phyloP scores from a whole-genome alignment of 2,329 filamentous ascomycete species.

The Penicillium sp. region DNA sequence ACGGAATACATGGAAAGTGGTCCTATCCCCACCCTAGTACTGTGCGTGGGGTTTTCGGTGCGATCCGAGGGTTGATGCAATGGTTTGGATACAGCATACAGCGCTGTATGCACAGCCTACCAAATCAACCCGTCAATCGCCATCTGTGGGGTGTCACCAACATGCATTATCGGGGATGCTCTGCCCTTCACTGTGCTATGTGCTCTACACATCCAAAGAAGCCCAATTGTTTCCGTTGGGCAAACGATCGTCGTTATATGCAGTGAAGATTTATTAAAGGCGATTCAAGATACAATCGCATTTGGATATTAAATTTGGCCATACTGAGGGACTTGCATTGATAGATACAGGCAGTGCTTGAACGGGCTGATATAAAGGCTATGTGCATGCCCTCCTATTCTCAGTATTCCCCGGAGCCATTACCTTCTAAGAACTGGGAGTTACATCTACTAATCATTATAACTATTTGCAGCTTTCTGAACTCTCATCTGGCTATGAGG shows the following conservation, averaged over 20 bases:
- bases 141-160: not conserved
- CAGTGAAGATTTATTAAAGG: not conserved
- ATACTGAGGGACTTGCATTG: too few relatives aligned
- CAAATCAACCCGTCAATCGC: not conserved
- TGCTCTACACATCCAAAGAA: not conserved
- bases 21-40: not conserved
- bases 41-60: not conserved
- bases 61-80: not conserved
- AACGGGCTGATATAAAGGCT: too few relatives aligned
- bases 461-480: too few relatives aligned
- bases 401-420: too few relatives aligned
- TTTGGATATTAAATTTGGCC: not conserved
- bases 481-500: too few relatives aligned
- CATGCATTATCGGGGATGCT: not conserved
- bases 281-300: not conserved
- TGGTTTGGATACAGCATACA: not conserved
- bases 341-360: not conserved
- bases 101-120: not conserved
- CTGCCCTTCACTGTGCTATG: too few relatives aligned
- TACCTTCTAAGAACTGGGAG: too few relatives aligned
- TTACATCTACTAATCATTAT: too few relatives aligned
- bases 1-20: not conserved
- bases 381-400: too few relatives aligned
- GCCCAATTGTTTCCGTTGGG: not conserved
- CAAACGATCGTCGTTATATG: not conserved